Conservation (phyloP, 2,329 filamentous ascomycete species). For the Xylariaceae sp. region DNA sequence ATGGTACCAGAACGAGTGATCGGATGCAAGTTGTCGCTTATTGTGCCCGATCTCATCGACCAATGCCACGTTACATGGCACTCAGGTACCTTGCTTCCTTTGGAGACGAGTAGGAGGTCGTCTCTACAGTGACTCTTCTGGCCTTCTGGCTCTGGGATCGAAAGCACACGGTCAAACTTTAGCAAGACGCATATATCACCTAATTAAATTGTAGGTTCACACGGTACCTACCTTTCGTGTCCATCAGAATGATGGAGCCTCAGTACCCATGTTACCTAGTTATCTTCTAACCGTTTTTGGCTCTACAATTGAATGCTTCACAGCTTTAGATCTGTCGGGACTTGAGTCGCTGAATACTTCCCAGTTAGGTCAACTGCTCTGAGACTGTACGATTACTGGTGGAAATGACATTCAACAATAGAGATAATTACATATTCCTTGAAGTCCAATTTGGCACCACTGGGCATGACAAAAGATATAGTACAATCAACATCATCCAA, state of each 20-base stretch:
- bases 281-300: background rate
- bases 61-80: constrained; percentile 1
- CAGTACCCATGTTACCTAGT: constrained; percentile 18
- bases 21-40: constrained; percentile 20
- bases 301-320: too few relatives aligned
- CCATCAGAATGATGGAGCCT: constrained; percentile 1
- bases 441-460: background rate
- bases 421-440: background rate
- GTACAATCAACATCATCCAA: too few relatives aligned
- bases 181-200: constrained; percentile 12
- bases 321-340: too few relatives aligned
- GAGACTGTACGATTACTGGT: too few relatives aligned
- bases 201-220: too few relatives aligned
- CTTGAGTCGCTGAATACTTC: too few relatives aligned
- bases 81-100: constrained; percentile 11
- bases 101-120: constrained; percentile 20
- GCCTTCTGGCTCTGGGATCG: constrained; percentile 21
- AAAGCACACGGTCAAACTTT: constrained; percentile 14
- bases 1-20: constrained; percentile 14
- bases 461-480: too few relatives aligned
- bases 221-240: background rate
- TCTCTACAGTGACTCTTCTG: constrained; percentile 18
- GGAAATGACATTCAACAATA: constrained; percentile 14
- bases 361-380: too few relatives aligned
- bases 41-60: constrained; percentile 6